These are phyloP conservation scores for Yarrowia sp. DNA, from an alignment of 805 yeast genomes.

Conservation along the genomic window DNA sequence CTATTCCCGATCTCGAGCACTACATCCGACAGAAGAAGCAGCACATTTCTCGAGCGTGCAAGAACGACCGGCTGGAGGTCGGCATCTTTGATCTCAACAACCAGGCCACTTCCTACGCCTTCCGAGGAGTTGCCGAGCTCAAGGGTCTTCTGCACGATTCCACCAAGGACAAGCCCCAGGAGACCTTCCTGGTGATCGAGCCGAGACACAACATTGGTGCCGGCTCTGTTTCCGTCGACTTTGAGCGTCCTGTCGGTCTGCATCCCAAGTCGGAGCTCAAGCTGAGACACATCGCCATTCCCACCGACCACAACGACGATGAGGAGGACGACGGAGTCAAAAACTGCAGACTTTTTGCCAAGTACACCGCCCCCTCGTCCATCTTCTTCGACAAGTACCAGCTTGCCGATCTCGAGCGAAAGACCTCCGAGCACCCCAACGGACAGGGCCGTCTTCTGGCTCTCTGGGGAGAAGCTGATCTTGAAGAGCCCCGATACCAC, in stretches of 20 bases:
- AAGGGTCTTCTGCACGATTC: conserved; percentile 32
- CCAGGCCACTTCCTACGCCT: conserved; percentile 14
- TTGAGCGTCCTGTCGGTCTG: conserved; percentile 35
- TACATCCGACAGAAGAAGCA: conserved; percentile 15
- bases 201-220: conserved; percentile 21
- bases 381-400: conserved; percentile 65
- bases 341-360: conserved; percentile 56
- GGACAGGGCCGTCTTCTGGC: conserved; percentile 50
- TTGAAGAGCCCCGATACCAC: conserved; percentile 63
- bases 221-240: conserved; percentile 27
- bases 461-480: conserved; percentile 62
- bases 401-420: conserved; percentile 50
- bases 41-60: conserved; percentile 25
- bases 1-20: conserved; percentile 2
- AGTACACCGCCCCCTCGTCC: conserved; percentile 55
- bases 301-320: conserved; percentile 1
- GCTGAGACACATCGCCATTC: conserved; percentile 19
- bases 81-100: conserved; percentile 28
- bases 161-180: conserved; percentile 21
- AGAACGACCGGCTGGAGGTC: conserved; percentile 29
- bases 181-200: conserved; percentile 18
- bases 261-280: conserved; percentile 29
- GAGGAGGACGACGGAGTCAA: conserved; percentile 15
- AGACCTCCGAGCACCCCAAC: conserved; percentile 43
- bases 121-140: conserved; percentile 11